phyloP scores from a whole-genome alignment of 2,329 filamentous ascomycete genomes.

The Ustulina deusta region DNA sequence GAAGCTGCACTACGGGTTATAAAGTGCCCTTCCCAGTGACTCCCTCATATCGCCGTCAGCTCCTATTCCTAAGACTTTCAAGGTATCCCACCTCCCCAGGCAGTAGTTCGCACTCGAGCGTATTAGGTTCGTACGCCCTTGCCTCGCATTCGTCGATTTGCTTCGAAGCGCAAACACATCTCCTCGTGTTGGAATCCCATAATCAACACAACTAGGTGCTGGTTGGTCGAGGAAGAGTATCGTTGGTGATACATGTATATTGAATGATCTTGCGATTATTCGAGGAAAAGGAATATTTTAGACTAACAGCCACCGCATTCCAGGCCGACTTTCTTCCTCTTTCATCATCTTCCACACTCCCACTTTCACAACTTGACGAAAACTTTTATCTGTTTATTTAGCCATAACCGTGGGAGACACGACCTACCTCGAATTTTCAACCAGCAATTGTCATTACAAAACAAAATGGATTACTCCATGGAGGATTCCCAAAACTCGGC shows the following conservation, averaged over 20 bases:
- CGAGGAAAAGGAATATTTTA: slow-evolving; percentile 30
- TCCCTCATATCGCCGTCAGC: slow-evolving; percentile 23
- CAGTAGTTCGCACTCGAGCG: slow-evolving; percentile 23
- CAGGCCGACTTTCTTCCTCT: slow-evolving; percentile 42
- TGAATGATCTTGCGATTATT: slow-evolving; percentile 16
- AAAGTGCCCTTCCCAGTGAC: slow-evolving; percentile 17
- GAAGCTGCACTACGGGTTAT: slow-evolving; percentile 30
- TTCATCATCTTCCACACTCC: slow-evolving; percentile 36
- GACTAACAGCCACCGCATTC: slow-evolving; percentile 45
- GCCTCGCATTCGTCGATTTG: not conserved
- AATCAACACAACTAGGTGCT: slow-evolving; percentile 3
- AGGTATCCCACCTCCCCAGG: slow-evolving; percentile 15
- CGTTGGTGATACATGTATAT: slow-evolving; percentile 13
- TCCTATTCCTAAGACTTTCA: slow-evolving; percentile 21
- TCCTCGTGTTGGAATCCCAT: slow-evolving; percentile 6
- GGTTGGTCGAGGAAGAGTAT: not conserved
- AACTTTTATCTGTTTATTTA: slow-evolving; percentile 32
- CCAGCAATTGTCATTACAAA: not conserved
- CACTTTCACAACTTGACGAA: slow-evolving; percentile 27
- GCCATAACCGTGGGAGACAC: not conserved
- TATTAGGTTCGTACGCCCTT: slow-evolving; percentile 33
- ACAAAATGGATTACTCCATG: slow-evolving; percentile 64
- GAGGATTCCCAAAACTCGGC: slow-evolving; percentile 77
- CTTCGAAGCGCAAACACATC: slow-evolving; percentile 7
- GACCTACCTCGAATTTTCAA: not conserved